Conservation (phyloP, 371 early-diverging fungal species). For the Lichtheimia ramosa region DNA sequence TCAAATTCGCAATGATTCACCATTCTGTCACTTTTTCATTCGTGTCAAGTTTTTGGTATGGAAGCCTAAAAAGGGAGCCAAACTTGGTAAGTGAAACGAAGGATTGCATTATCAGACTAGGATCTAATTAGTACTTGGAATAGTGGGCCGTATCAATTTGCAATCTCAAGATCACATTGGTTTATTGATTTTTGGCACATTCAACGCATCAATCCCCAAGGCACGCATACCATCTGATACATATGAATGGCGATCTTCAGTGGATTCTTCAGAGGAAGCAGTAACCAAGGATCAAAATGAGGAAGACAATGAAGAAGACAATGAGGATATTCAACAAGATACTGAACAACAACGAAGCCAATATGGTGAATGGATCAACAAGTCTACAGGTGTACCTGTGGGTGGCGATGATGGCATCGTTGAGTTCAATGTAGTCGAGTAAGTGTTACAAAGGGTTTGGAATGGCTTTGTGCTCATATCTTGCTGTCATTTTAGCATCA, state of each 20-base stretch:
- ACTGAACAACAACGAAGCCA: slow-evolving; percentile 34
- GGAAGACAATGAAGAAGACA: slow-evolving; percentile 17
- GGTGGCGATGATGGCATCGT: slow-evolving; percentile 58
- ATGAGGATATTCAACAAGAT: slow-evolving; percentile 11
- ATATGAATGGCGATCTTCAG: slow-evolving; percentile 68
- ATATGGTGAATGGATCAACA: slow-evolving; percentile 63
- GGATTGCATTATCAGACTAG: not conserved
- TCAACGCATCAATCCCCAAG: slow-evolving; percentile 93
- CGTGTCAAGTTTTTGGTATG: slow-evolving; percentile 76
- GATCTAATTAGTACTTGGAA: not conserved
- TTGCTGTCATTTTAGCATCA: slow-evolving; percentile 42
- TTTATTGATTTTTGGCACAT: slow-evolving; percentile 86
- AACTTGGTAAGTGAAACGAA: slow-evolving; percentile 52
- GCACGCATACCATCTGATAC: slow-evolving; percentile 73
- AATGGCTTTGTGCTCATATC: not conserved
- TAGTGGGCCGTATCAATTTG: slow-evolving; percentile 87
- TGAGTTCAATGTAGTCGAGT: slow-evolving; percentile 64
- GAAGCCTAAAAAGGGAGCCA: slow-evolving; percentile 74
- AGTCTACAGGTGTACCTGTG: slow-evolving; percentile 51
- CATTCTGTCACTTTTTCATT: slow-evolving; percentile 80
- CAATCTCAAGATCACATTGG: slow-evolving; percentile 96
- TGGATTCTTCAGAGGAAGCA: slow-evolving; percentile 14
- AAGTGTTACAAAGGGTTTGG: slow-evolving; percentile 24
- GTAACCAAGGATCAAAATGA: slow-evolving; percentile 18
- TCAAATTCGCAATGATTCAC: slow-evolving; percentile 81